phyloP scores from a whole-genome alignment of 306 rosid genomes.

The Comarum palustre region DNA sequence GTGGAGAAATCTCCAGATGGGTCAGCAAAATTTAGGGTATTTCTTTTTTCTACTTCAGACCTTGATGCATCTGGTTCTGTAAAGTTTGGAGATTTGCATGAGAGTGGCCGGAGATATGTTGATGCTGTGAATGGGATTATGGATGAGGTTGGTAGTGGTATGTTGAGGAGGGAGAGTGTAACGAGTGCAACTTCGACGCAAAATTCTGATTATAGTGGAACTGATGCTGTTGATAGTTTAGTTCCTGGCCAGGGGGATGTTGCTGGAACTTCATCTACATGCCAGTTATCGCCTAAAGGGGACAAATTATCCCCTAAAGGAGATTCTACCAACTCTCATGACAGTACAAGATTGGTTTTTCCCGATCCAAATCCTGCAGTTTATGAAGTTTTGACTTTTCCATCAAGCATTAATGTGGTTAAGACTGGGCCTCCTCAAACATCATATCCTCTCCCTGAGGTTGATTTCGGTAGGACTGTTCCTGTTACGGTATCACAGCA shows the following conservation, averaged over 20 bases:
- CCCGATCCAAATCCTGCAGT: constrained; percentile 37
- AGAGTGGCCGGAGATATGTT: constrained; percentile 66
- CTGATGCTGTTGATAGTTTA: constrained; percentile 47
- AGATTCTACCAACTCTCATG: constrained; percentile 40
- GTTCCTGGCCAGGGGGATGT: constrained; percentile 47
- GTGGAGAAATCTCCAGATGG: constrained; percentile 70
- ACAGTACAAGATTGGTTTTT: constrained; percentile 34
- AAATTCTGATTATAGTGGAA: constrained; percentile 71
- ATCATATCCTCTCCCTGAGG: constrained; percentile 43
- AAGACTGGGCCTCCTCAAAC: constrained; percentile 35
- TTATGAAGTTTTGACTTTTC: constrained; percentile 40
- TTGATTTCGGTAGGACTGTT: constrained; percentile 45
- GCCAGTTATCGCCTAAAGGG: constrained; percentile 38
- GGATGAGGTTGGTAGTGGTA: constrained; percentile 42
- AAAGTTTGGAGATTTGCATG: constrained; percentile 47
- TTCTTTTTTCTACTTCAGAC: constrained; percentile 67
- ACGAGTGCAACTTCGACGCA: constrained; percentile 73
- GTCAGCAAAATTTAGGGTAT: constrained; percentile 71
- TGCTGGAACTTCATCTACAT: constrained; percentile 33
- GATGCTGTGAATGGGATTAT: constrained; percentile 73
- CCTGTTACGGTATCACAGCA: constrained; percentile 44
- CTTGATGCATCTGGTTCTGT: constrained; percentile 43
- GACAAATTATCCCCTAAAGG: constrained; percentile 40
- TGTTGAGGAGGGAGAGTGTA: constrained; percentile 57
- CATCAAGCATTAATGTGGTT: constrained; percentile 33